Base-by-base conservation (phyloP, 2,329 filamentous ascomycete genomes). In the Berkeleyomyces basicola region DNA sequence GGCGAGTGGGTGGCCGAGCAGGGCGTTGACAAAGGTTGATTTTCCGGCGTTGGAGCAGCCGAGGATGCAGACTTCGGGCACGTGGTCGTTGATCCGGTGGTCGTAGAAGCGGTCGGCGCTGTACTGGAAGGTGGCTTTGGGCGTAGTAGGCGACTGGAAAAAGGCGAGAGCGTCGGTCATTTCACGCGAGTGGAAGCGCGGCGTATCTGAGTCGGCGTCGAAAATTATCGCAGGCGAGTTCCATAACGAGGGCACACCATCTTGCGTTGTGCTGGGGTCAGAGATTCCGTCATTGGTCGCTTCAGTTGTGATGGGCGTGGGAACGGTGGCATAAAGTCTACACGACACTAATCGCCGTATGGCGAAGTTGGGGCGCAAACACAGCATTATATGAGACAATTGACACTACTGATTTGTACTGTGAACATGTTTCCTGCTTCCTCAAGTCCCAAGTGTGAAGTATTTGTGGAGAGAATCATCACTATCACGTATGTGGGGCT, bases 41-140 rank as follows among this genome's bases (percentile, higher is more conserved):
- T 95, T 95, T 70, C 90, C 90, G 49, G 90, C 89, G 70, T 95
- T 95, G 67, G 89, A 90, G 68, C 91, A 90, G 51, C 90, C 90
- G 44, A 95, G 82, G 55, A 95, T 80, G 70, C 88, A 86, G 59
- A 95, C 81, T 67, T 84, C 81, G 53, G 81, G 81, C 3, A 77
- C 72, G 65, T 74, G 74, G 33, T 75, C 75, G 70, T 83, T 83
- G 67, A 75, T 69, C 39, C 74, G 74, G 64, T 83, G 74, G 68
- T 79, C 69, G 61, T 76, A 74, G 66, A 81, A 76, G 53, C 70
- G 68, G 44, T 74, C 74, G 16, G 77, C 78, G 14, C 77, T 77
- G 73, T 80, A 81, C 66, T 82, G 74, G 66, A 80, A 77, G 3
- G 65, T 65, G 9, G 63, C 40, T 11, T 59, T 51, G 46, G 69